phyloP scores from a whole-genome alignment of 176 grass and related monocot species.

The Carex kokanica region DNA sequence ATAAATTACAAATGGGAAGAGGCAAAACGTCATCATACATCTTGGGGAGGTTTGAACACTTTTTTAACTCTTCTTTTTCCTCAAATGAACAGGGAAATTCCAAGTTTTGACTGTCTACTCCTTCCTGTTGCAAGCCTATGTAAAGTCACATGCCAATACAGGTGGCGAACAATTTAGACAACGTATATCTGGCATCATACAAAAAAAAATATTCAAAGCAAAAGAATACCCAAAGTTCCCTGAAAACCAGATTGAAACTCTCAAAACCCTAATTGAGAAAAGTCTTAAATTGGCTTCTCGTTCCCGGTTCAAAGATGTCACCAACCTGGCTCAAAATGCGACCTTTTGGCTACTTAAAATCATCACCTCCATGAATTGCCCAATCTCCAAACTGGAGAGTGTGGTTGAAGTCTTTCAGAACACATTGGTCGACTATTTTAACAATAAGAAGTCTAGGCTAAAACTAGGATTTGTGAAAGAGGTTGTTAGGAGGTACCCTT shows the following conservation, averaged over 20 bases:
- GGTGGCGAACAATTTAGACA: conserved; percentile 64
- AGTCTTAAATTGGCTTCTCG: conserved; percentile 58
- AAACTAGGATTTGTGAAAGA: conserved; percentile 82
- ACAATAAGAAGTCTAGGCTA: conserved; percentile 68
- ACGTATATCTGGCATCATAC: conserved; percentile 75
- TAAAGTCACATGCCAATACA: conserved; percentile 63
- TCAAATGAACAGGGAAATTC: conserved; percentile 49
- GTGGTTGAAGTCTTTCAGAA: conserved; percentile 51
- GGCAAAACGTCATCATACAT: not conserved
- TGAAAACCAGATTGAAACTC: conserved; percentile 37
- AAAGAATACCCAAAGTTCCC: conserved; percentile 66
- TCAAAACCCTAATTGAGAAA: conserved; percentile 59
- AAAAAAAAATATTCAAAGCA: conserved; percentile 83
- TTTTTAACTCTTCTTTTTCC: conserved; percentile 7
- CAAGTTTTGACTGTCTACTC: conserved; percentile 68
- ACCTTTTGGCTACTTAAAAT: conserved; percentile 89
- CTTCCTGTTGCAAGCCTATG: conserved; percentile 78
- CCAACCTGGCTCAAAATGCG: conserved; percentile 57
- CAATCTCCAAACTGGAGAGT: conserved; percentile 47
- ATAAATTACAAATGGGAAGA: not conserved
- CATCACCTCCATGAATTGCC: conserved; percentile 47
- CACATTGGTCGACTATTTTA: conserved; percentile 64
- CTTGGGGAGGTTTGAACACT: not conserved
- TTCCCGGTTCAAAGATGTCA: conserved; percentile 54
- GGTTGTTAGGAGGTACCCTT: conserved; percentile 56